Conservation (phyloP, 768 basidiomycete species). For the Holtermannia corniformis region DNA sequence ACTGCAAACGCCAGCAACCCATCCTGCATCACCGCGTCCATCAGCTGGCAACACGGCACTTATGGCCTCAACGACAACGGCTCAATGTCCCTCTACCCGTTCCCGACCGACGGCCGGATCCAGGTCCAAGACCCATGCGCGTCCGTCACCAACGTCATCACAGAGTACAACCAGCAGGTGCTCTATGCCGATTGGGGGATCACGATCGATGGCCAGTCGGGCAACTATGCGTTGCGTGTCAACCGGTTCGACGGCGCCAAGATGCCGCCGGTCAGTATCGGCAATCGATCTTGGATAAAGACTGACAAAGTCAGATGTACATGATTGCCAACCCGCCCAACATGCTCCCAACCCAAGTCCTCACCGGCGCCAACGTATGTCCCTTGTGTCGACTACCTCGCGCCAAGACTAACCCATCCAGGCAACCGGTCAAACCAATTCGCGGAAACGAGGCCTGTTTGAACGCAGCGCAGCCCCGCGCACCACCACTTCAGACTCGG, state of each 20-base stretch:
- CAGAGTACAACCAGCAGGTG: conserved; percentile 64
- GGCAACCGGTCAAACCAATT: background rate
- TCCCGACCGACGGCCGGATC: conserved; percentile 74
- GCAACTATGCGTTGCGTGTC: conserved; percentile 60
- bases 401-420: background rate
- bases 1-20: conserved; percentile 73
- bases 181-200: conserved; percentile 56
- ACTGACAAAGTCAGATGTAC: conserved; percentile 29
- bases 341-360: conserved; percentile 67
- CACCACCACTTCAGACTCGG: background rate
- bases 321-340: conserved; percentile 55
- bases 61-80: conserved; percentile 63
- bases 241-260: conserved; percentile 70
- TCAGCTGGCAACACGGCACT: conserved; percentile 82
- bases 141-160: conserved; percentile 75
- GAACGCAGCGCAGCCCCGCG: background rate
- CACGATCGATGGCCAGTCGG: conserved; percentile 54
- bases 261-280: conserved; percentile 51
- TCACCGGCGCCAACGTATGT: conserved; percentile 48
- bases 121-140: conserved; percentile 92
- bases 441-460: background rate
- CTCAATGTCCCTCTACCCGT: conserved; percentile 63
- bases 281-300: background rate
- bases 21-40: conserved; percentile 76
- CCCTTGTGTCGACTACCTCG: background rate